Conservation (phyloP, 805 yeast species). For the Dipodascus geniculatus region DNA sequence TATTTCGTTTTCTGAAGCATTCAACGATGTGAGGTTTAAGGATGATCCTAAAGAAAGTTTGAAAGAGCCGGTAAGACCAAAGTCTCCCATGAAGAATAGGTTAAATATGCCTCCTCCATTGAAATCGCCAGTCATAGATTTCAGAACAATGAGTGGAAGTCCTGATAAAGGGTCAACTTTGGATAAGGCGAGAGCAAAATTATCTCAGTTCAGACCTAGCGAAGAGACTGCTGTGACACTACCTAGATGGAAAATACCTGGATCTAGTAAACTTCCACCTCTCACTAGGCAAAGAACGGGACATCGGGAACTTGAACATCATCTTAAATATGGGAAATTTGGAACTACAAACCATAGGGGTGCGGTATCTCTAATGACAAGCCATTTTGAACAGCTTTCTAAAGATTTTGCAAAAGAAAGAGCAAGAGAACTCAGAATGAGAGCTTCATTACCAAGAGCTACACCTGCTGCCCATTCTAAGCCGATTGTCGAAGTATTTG, state of each 20-base stretch:
- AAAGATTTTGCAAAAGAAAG: slow-evolving; percentile 81
- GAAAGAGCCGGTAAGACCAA: not conserved
- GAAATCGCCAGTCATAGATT: not conserved
- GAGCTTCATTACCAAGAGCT: slow-evolving; percentile 50
- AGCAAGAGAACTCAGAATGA: slow-evolving; percentile 58
- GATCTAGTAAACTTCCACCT: slow-evolving; percentile 22
- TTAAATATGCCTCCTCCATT: not conserved
- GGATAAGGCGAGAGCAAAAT: not conserved
- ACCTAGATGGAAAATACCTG: not conserved
- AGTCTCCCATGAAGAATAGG: not conserved
- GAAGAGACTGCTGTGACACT: not conserved
- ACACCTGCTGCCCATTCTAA: slow-evolving; percentile 59
- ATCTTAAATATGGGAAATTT: not conserved
- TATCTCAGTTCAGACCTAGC: not conserved
- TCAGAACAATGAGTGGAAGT: not conserved
- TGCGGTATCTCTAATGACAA: slow-evolving; percentile 29
- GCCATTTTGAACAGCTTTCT: slow-evolving; percentile 71
- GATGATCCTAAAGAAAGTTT: not conserved
- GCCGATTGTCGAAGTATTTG: slow-evolving; percentile 86
- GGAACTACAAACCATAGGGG: slow-evolving; percentile 4
- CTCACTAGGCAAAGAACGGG: slow-evolving; percentile 3
- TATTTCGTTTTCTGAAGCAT: slow-evolving; percentile 3
- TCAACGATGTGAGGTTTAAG: not conserved
- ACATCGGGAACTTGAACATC: not conserved
- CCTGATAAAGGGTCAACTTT: not conserved